A percentile compares a stretch with the other conserved stretches of the same genome.
phyloP scores from a whole-genome alignment of 805 yeast genomes.

The Clavispora vitiphila region DNA sequence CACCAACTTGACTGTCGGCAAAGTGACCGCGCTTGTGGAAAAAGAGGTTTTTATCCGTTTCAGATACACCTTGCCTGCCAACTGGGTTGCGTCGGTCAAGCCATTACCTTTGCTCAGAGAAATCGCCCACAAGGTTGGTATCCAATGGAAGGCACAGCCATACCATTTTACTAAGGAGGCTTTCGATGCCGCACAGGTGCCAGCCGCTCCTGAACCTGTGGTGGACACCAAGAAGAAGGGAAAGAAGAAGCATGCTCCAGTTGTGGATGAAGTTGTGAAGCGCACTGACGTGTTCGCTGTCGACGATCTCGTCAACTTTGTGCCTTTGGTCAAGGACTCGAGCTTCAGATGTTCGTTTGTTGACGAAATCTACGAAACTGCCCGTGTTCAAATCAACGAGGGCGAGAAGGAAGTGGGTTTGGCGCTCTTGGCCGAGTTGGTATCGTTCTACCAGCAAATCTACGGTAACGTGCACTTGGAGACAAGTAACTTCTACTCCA shows the following conservation, averaged over 20 bases:
- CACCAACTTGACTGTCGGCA: conserved; percentile 40
- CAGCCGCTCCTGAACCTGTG: conserved; percentile 9
- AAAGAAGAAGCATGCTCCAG: conserved; percentile 10
- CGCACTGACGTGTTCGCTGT: conserved; percentile 45
- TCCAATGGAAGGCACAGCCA: conserved; percentile 66
- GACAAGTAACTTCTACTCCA: conserved; percentile 64
- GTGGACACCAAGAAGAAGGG: conserved; percentile 23
- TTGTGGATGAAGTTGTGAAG: conserved; percentile 3
- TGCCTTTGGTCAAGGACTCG: conserved; percentile 74
- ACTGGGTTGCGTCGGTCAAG: conserved; percentile 41
- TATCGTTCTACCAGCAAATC: conserved; percentile 72
- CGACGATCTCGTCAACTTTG: conserved; percentile 62
- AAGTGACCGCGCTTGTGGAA: conserved; percentile 41
- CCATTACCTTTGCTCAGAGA: conserved; percentile 57
- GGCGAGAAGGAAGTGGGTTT: conserved; percentile 53
- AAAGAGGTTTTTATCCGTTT: conserved; percentile 57
- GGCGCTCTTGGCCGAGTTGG: conserved; percentile 61
- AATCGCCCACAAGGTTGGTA: conserved; percentile 72
- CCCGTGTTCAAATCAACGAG: conserved; percentile 37
- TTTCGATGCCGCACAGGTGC: conserved; percentile 26
- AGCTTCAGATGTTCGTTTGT: conserved; percentile 60
- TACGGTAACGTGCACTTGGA: conserved; percentile 78
- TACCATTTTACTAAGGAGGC: conserved; percentile 46
- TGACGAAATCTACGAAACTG: conserved; percentile 72
- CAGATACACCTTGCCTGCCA: conserved; percentile 50